These are phyloP conservation scores for Aspergillus felis DNA, from an alignment of 2,329 filamentous ascomycete genomes.

Conservation along the genomic window DNA sequence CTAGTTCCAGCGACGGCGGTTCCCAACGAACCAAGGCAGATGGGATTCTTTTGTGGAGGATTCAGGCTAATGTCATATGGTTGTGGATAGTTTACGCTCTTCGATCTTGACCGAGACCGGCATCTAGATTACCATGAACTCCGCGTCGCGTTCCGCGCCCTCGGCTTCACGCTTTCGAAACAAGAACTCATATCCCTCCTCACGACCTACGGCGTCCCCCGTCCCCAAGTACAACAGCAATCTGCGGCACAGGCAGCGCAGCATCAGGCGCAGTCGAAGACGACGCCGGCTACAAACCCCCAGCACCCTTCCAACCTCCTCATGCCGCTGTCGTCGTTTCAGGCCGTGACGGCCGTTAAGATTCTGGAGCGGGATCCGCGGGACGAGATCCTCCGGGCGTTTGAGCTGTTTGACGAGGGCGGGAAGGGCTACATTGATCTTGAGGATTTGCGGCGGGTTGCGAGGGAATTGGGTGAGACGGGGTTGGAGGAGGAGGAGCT, in stretches of 20 bases:
- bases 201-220: conserved; percentile 72
- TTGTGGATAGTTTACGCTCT: conserved; percentile 71
- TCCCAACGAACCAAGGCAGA: too few relatives aligned
- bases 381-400: conserved; percentile 87
- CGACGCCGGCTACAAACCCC: conserved; percentile 42
- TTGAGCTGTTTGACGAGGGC: conserved; percentile 88
- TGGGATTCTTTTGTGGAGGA: neutral
- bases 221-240: conserved; percentile 50
- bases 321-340: conserved; percentile 68
- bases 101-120: conserved; percentile 93
- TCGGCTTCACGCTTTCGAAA: conserved; percentile 89
- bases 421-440: conserved; percentile 87
- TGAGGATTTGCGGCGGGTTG: conserved; percentile 81
- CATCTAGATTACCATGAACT: conserved; percentile 98
- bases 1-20: too few relatives aligned
- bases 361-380: conserved; percentile 79
- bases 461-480: conserved; percentile 80
- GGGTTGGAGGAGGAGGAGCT: conserved; percentile 90
- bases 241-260: conserved; percentile 18
- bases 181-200: conserved; percentile 77
- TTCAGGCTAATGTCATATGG: neutral
- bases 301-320: conserved; percentile 64
- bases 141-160: conserved; percentile 89
- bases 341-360: conserved; percentile 71
- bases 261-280: conserved; percentile 38